Base-by-base conservation (phyloP, 441 rosid species). In the Populus tomentosa region DNA sequence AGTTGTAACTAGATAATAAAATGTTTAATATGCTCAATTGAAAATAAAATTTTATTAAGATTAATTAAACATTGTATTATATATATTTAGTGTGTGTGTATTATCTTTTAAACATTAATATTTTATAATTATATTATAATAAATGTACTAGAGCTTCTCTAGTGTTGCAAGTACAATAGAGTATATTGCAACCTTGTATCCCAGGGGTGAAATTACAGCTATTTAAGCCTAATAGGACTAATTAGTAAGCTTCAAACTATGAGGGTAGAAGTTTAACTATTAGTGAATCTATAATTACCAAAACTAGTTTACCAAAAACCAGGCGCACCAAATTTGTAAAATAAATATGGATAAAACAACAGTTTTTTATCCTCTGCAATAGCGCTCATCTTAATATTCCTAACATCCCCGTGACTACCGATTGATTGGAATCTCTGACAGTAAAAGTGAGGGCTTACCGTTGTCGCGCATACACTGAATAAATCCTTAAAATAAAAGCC, bases 321-420 rank as follows among this genome's bases (percentile, higher is more conserved):
- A 0, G 23, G 9, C 11, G 30, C 67, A 75, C 40, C 71, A 75
- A 13, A 10, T 32, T 18, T 3, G 35, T 74, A 79, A 46, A 74
- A 72, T 40, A 77, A 38, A 69, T 0, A n/a, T 23, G 50, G 26
- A 50, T 18, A 80, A 82, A 75, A 77, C 46, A 80, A 10, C 10
- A 9, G 77, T 7, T 62, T 21, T 1, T 33, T n/a, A 77, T 80
- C 75, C 32, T 10, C 72, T 75, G 76, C 13, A 18, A 4, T 13
- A 28, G 20, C 1, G 63, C 50, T 16, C 33, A 74, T 38, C 18
- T 24, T 78, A 61, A 21, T 30, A 59, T 6, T 2, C 33, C 1
- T 0, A 18, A 5, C 5, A 11, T 3, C 10, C 42, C 5, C 13
- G 0, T 36, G 0, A 0, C 0, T 0, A 53, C 76, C 84, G 23